Base-by-base conservation (phyloP, 768 basidiomycete species). In the Sistotremastrum suecicum region DNA sequence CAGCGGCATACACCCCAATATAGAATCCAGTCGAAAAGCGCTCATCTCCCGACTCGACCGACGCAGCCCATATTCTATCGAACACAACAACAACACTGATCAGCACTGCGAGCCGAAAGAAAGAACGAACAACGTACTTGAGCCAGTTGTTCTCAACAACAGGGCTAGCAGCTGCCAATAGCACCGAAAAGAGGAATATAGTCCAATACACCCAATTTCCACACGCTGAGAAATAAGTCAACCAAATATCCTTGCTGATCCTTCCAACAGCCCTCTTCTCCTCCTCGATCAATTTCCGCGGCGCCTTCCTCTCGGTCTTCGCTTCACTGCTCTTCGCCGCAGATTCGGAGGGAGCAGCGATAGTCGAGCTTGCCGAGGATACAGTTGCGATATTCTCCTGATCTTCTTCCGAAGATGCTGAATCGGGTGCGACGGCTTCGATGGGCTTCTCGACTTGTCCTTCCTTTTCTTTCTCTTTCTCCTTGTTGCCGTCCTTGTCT, bases 261-360 rank as follows among this genome's bases (percentile, higher is more conserved):
- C 79, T 70, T 3, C 84, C 84, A 38, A 77, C 75, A 1, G 80
- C 83, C n/a, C 84, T 71, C 49, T 72, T 75, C 58, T 87, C 84
- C 54, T 87, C 85, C 54, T 67, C 63, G 34, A 67, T 56, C 33
- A 66, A 54, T 45, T 66, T 66, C 20, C 61, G 51, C 0, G 66
- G 64, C 11, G 56, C 48, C 43, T 60, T 63, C 39, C 50, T 53
- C n/a, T 47, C 40, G n/a, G 62, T 63, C 20, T 20, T 20, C 20
- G 20, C 20, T 20, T 20, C 20, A 20, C 56, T 72, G 71, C 28
- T 38, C 12, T 38, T 38, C 37, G 20, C 20, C 2, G 20, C 20
- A 28, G 39, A 20, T 6, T 40, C 39, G 39, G 50, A 41, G 3
- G 42, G 37, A 29, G 32, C 45, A 9, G 48, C 48, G 10, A 34